Conservation (phyloP, 1,284 basidiomycete genomes). For the Chondrostereum purpureum region DNA sequence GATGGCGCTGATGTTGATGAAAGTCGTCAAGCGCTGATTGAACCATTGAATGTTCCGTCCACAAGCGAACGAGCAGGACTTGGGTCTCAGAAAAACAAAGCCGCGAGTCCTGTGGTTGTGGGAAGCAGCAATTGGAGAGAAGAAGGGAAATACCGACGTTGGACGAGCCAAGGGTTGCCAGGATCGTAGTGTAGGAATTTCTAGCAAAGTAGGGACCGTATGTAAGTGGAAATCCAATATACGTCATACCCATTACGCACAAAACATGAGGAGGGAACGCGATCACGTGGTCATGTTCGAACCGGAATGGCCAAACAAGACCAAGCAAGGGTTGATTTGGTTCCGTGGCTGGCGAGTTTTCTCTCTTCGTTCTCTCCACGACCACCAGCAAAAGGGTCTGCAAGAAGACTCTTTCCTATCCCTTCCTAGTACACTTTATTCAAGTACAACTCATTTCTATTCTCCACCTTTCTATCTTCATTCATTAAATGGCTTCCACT, state of each 20-base stretch:
- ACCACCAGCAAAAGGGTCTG: too few species aligned
- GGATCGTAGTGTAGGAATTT: too few species aligned
- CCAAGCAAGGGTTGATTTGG: not conserved
- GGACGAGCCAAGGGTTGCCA: not conserved
- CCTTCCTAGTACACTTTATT: conserved; percentile 32
- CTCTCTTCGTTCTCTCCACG: conserved; percentile 3
- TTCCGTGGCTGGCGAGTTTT: conserved; percentile 1
- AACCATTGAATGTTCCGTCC: conserved; percentile 44
- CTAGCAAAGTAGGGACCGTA: too few species aligned
- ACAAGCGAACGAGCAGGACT: conserved; percentile 46
- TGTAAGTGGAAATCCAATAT: not conserved
- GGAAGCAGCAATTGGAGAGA: not conserved
- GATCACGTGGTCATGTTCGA: not conserved
- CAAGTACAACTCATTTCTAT: conserved; percentile 10
- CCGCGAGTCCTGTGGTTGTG: not conserved
- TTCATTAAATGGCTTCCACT: not conserved
- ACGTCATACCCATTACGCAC: not conserved
- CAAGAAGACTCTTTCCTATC: conserved; percentile 24
- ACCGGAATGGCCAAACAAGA: not conserved
- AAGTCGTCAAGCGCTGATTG: conserved; percentile 35
- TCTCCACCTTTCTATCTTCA: conserved; percentile 6
- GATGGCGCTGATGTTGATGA: conserved; percentile 15
- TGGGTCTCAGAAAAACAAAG: conserved; percentile 24
- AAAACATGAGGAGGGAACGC: not conserved
- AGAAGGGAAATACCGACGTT: not conserved